Conservation (phyloP, 2,329 filamentous ascomycete species). For the Endothia cerciana region DNA sequence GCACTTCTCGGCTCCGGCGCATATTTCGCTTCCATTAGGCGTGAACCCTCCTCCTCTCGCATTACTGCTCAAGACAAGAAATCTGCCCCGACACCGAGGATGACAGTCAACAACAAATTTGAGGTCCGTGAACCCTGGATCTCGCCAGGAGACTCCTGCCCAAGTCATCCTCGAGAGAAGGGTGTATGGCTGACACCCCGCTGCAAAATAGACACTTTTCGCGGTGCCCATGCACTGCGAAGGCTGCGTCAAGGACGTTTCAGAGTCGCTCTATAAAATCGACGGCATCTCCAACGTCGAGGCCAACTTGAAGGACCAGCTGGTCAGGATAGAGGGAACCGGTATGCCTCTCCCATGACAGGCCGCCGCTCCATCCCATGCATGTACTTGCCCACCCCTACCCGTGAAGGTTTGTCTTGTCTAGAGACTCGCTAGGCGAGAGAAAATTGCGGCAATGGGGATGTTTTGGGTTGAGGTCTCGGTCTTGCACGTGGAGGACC, state of each 20-base stretch:
- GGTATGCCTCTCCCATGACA: conserved; percentile 48
- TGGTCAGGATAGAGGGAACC: conserved; percentile 84
- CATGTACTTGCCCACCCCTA: not conserved
- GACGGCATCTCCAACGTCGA: conserved; percentile 82
- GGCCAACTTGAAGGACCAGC: conserved; percentile 79
- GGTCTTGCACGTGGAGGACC: not conserved
- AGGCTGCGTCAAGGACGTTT: conserved; percentile 84
- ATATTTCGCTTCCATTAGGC: conserved; percentile 30
- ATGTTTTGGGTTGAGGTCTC: not conserved
- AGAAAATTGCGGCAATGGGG: not conserved
- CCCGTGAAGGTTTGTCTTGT: not conserved
- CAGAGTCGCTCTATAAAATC: conserved; percentile 75
- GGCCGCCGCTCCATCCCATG: not conserved
- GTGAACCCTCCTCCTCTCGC: not conserved
- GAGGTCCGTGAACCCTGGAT: conserved; percentile 41
- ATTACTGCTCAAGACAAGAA: conserved; percentile 19
- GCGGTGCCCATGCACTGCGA: conserved; percentile 94
- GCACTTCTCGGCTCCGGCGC: conserved; percentile 33
- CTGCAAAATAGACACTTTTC: conserved; percentile 76
- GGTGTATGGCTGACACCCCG: conserved; percentile 5
- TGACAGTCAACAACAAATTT: conserved; percentile 51
- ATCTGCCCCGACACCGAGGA: conserved; percentile 37
- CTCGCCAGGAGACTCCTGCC: no score
- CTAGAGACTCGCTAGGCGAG: not conserved
- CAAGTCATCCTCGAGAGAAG: not conserved